A percentile compares a stretch with the other conserved stretches of the same genome.
phyloP scores from a whole-genome alignment of 495 filamentous ascomycete species.

The Sporormia fimetaria region DNA sequence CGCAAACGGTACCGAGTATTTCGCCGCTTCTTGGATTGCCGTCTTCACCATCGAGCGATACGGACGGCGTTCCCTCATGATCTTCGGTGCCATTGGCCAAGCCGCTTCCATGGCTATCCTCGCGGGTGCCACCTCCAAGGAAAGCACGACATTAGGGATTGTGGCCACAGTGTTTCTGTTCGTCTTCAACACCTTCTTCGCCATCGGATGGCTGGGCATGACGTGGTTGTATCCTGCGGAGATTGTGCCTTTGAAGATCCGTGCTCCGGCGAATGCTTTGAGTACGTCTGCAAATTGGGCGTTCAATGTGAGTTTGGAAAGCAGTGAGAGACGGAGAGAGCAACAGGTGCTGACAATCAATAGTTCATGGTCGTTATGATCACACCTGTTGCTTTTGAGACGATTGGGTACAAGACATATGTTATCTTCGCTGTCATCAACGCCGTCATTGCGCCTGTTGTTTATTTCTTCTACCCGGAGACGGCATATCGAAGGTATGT shows the following conservation, averaged over 20 bases:
- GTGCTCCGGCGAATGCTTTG: conserved; percentile 43
- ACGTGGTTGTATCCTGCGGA: conserved; percentile 51
- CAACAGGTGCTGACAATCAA: not conserved
- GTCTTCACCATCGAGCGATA: conserved; percentile 75
- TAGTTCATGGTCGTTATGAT: conserved; percentile 24
- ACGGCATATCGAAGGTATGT: conserved; percentile 44
- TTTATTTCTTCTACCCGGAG: conserved; percentile 49
- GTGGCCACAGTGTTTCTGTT: conserved; percentile 40
- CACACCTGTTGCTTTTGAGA: conserved; percentile 27
- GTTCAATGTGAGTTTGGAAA: conserved; percentile 16
- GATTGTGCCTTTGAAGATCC: conserved; percentile 43
- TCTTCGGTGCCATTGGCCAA: conserved; percentile 72
- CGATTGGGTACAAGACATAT: conserved; percentile 32
- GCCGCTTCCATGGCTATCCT: conserved; percentile 74
- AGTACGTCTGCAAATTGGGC: conserved; percentile 43
- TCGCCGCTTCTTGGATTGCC: conserved; percentile 66
- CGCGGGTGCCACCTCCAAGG: conserved; percentile 33
- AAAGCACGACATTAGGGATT: conserved; percentile 5
- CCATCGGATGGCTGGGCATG: conserved; percentile 46
- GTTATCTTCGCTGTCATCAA: conserved; percentile 32
- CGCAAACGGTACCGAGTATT: conserved; percentile 48
- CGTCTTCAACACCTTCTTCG: conserved; percentile 51
- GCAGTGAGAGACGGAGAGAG: not conserved
- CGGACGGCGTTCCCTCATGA: conserved; percentile 68
- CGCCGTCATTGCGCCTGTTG: conserved; percentile 34